Base-by-base conservation (phyloP, 345 rosid genomes). In the Pugionium cornutum region DNA sequence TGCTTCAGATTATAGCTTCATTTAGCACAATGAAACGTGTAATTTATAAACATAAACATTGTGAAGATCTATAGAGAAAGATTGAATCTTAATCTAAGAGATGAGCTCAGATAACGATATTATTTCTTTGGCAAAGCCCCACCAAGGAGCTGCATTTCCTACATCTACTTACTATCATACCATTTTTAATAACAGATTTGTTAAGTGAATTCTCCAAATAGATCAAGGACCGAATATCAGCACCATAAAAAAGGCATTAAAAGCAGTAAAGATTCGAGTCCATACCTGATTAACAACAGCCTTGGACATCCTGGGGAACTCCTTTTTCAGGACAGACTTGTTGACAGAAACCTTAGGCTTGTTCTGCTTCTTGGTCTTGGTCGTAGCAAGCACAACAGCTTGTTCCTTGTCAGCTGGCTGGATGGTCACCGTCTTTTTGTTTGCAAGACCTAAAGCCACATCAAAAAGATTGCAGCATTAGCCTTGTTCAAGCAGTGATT, bases 301-400 rank as follows among this genome's bases (percentile, higher is more conserved):
- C 83, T 89, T 89, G 2, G 84, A 85, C 92, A 86, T 84, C 70
- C 90, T 75, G 18, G 78, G 70, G 81, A 89, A 86, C 63, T 89
- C 92, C 79, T 89, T 86, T 74, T 79, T 83, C 76, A 86, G 66
- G 67, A 71, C 70, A 68, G 87, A 86, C 63, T 82, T 89, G 78
- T 86, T 88, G 67, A 84, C 80, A 70, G 82, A 76, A 10, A 66
- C 37, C 8, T 83, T 53, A n/a, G 96, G 96, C 67, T 83, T 86
- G 83, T 86, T 86, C 79, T 81, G 96, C 76, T 84, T 84, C 87
- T 83, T 92, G 62, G 90, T 85, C 88, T 88, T 92, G 11, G 84
- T 70, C 3, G 96, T 89, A 9, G 87, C 87, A 4, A 92, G 82
- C 53, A 88, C 76, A 54, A 89, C 83, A 37, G 76, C 74, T 57